These are phyloP conservation scores for Naganishia onofrii DNA, from an alignment of 768 basidiomycete genomes.

Conservation along the genomic window DNA sequence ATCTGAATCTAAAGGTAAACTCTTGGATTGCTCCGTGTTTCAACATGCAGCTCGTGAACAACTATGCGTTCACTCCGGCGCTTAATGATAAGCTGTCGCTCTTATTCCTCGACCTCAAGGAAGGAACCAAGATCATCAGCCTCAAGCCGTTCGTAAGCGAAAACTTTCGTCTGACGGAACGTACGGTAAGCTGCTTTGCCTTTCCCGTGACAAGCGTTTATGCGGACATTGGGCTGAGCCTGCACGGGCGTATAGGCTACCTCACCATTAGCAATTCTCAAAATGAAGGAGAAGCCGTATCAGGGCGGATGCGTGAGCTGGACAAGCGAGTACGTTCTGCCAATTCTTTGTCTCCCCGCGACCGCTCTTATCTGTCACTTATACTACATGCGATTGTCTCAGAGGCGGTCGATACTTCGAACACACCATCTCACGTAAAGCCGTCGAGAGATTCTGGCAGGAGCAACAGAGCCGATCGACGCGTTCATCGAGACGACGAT, in stretches of 20 bases:
- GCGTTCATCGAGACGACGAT: background rate
- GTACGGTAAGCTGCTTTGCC: conserved; percentile 61
- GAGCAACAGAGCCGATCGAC: conserved; percentile 11
- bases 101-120: conserved; percentile 90
- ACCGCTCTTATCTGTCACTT: background rate
- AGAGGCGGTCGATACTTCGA: conserved; percentile 31
- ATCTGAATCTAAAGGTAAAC: conserved; percentile 55
- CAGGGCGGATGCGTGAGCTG: conserved; percentile 30
- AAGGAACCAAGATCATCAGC: conserved; percentile 84
- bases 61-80: conserved; percentile 53
- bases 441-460: conserved; percentile 22
- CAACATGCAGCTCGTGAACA: conserved; percentile 50
- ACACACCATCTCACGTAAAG: conserved; percentile 23
- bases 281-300: conserved; percentile 31
- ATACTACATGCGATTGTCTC: background rate
- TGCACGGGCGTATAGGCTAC: conserved; percentile 9
- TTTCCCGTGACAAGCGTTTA: background rate
- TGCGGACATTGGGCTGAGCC: background rate
- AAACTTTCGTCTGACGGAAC: conserved; percentile 74
- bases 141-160: conserved; percentile 74
- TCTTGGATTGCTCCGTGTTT: conserved; percentile 2
- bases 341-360: background rate
- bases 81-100: conserved; percentile 81
- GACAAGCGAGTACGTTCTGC: conserved; percentile 31
- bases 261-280: conserved; percentile 29